A percentile compares a stretch with the other conserved stretches of the same genome.
Evolutionary conservation across 2,329 filamentous ascomycete genomes (phyloP).

Genomic region (Exophiala bonariae): DNA sequence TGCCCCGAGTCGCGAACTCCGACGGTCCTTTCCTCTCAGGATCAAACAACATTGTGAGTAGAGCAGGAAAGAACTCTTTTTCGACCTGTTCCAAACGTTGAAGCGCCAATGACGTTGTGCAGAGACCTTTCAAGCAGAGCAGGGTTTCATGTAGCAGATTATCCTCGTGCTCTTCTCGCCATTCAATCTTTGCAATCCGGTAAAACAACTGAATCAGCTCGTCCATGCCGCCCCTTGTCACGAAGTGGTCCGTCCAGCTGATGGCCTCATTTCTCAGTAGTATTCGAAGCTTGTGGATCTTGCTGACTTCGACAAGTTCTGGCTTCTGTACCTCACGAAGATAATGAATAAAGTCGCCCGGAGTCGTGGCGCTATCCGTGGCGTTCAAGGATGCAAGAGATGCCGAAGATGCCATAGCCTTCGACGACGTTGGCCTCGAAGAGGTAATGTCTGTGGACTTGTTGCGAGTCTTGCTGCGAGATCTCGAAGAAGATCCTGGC

Average conservation of each 20-base stretch:
- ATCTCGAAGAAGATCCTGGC: constrained; percentile 46
- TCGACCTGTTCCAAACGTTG: constrained; percentile 80
- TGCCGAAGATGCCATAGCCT: constrained; percentile 54
- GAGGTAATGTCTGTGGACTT: constrained; percentile 69
- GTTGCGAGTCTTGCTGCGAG: constrained; percentile 50
- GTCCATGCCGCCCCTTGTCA: constrained; percentile 85
- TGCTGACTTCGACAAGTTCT: constrained; percentile 85
- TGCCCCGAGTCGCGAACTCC: constrained; percentile 89
- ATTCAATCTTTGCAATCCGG: constrained; percentile 93
- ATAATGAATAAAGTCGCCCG: constrained; percentile 83
- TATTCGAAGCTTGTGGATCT: constrained; percentile 87
- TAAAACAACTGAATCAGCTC: constrained; percentile 84
- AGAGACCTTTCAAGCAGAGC: constrained; percentile 89
- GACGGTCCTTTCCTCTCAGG: constrained; percentile 97
- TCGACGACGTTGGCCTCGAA: constrained; percentile 58
- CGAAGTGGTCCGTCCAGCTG: constrained; percentile 90
- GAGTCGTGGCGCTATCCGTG: constrained; percentile 71
- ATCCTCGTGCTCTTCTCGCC: constrained; percentile 97
- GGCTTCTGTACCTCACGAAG: constrained; percentile 78
- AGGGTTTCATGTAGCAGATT: constrained; percentile 87
- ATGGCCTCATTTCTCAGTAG: constrained; percentile 93
- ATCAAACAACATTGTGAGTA: constrained; percentile 88
- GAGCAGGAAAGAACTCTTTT: constrained; percentile 75
- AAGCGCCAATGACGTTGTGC: constrained; percentile 84
- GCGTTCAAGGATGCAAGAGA: constrained; percentile 55